These are phyloP conservation scores for Thymus quinquecostatus DNA, from an alignment of 257 asterid species.

Conservation along the genomic window DNA sequence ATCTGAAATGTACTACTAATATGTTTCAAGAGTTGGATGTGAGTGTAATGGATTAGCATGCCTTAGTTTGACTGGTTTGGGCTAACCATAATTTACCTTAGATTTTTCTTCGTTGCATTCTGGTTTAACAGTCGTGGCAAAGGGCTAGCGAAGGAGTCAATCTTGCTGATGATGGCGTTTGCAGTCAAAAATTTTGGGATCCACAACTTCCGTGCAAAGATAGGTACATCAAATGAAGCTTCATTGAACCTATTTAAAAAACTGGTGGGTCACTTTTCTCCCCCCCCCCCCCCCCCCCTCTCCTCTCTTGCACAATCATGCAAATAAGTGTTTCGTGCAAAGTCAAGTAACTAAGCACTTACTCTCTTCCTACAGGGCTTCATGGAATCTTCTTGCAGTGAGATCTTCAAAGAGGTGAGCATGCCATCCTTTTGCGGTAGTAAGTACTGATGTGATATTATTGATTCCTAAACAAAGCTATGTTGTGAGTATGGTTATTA, in stretches of 20 bases:
- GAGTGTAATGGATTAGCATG: not conserved
- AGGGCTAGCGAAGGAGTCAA: slow-evolving; percentile 85
- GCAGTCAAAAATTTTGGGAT: slow-evolving; percentile 67
- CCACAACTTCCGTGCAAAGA: slow-evolving; percentile 64
- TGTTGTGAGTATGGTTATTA: not conserved
- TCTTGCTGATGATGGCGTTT: slow-evolving; percentile 82
- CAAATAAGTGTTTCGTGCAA: not conserved
- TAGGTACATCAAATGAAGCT: slow-evolving; percentile 76
- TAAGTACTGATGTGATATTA: not conserved
- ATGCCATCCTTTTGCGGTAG: slow-evolving; percentile 19
- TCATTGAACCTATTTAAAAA: slow-evolving; percentile 72
- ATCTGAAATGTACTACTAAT: not conserved
- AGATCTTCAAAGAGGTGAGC: slow-evolving; percentile 84
- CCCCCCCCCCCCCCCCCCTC: not conserved
- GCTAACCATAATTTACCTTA: not conserved
- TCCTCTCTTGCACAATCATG: not conserved
- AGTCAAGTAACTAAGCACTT: slow-evolving; percentile 9
- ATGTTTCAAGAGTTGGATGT: not conserved
- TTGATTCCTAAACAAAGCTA: not conserved
- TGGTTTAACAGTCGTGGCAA: slow-evolving; percentile 73
- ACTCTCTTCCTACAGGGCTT: slow-evolving; percentile 62
- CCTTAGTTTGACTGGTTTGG: not conserved
- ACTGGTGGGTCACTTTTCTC: slow-evolving; percentile 51
- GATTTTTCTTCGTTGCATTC: not conserved
- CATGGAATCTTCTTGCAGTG: slow-evolving; percentile 62